These are phyloP conservation scores for Lactarius trivialis DNA, from an alignment of 768 basidiomycete species.

Conservation along the genomic window DNA sequence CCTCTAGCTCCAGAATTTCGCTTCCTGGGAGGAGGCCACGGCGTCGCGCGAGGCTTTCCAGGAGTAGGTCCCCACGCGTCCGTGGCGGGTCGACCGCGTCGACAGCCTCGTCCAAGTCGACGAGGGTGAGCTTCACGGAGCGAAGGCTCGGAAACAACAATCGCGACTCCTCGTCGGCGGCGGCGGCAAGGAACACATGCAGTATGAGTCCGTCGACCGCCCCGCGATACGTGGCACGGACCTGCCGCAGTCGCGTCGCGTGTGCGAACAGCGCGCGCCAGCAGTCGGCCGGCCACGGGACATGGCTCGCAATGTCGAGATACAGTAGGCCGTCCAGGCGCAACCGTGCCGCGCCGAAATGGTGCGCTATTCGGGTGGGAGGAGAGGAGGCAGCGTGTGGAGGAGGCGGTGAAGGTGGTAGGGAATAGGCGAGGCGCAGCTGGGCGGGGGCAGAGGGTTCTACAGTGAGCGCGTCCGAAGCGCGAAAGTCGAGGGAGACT, in stretches of 20 bases:
- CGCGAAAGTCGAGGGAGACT: conserved; percentile 2
- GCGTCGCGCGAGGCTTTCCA: background rate
- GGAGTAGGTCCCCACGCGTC: background rate
- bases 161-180: background rate
- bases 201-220: conserved; percentile 9
- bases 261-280: background rate
- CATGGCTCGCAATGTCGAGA: conserved; percentile 5
- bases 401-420: background rate
- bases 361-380: background rate
- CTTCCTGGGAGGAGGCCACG: background rate
- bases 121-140: conserved; percentile 2
- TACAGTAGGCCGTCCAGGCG: background rate
- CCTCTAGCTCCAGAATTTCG: background rate
- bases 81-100: background rate
- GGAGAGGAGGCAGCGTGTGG: background rate
- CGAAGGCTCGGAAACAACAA: background rate
- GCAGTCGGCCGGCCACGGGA: background rate
- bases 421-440: conserved; percentile 1
- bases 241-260: conserved; percentile 4
- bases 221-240: conserved; percentile 4
- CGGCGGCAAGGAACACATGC: background rate
- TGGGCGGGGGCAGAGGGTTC: conserved; percentile 1
- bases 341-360: background rate
- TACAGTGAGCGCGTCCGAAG: background rate
- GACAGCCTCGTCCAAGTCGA: conserved; percentile 3